Base-by-base conservation (phyloP, 2,329 filamentous ascomycete species). In the Trichophyton schoenleinii region DNA sequence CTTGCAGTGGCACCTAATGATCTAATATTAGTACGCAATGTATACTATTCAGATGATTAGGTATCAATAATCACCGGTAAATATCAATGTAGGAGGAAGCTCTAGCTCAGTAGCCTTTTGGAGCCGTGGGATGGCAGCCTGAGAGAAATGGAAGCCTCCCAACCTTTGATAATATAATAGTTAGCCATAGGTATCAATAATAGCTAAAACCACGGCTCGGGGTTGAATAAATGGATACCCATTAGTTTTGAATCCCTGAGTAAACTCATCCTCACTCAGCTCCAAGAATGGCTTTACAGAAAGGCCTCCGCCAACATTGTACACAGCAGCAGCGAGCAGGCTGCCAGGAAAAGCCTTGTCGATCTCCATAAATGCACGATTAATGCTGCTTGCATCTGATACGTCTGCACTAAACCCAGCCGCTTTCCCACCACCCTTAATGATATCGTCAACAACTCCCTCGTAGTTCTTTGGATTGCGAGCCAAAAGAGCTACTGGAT, bases 101-200 rank as follows among this genome's bases (percentile, higher is more conserved):
- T 81, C 77, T 0, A 81, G 73, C 49, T 77, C 74, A 0, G 73
- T 72, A 0, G 85, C 79, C 22, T 84, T 79, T 1, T 91, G 79
- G 0, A 95, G 81, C 0, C 86, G 78, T 0, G 91, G 90, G 0
- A 95, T 75, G 0, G 83, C 78, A 2, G 80, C 78, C 71, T 92
- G 85, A 0, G 88, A 84, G 72, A 95, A 95, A 67, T 86, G 75
- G 72, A 89, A 90, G 31, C 87, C 86, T 11, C 89, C 89, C 42
- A 73, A 71, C 49, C 74, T 76, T 62, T 58, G 3, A 53, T 31
- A 36, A 53, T 52, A 9, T 13, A 38, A 38, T 13, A 38, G 34
- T 38, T 38, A 38, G 34, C 3, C 34, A 9, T 13, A 6, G 48
- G 13, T 5, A 48, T 31, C 18, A 28, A 20, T 22, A 41, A 34